These are phyloP conservation scores for Penicillium hordei DNA, from an alignment of 2,329 filamentous ascomycete species.

Conservation along the genomic window DNA sequence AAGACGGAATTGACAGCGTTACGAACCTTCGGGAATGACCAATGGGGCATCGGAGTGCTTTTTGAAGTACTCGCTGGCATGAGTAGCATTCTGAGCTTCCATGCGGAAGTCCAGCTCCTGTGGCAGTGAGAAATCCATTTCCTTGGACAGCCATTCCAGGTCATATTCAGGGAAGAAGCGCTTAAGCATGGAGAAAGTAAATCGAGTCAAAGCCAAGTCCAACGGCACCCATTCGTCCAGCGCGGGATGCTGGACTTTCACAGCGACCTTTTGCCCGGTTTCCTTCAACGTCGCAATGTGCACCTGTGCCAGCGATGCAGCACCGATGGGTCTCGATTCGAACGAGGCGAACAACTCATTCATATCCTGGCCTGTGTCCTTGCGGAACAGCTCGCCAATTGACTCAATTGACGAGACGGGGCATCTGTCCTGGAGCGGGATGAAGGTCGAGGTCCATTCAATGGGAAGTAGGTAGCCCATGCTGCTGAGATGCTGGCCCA, in stretches of 20 bases:
- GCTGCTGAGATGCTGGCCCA: slow-evolving; percentile 92
- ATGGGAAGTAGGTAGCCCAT: slow-evolving; percentile 90
- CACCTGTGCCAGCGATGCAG: slow-evolving; percentile 91
- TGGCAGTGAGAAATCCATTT: slow-evolving; percentile 88
- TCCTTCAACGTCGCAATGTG: slow-evolving; percentile 82
- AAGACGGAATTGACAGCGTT: background rate
- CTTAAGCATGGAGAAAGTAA: slow-evolving; percentile 87
- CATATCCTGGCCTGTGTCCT: slow-evolving; percentile 76
- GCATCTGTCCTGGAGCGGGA: slow-evolving; percentile 93
- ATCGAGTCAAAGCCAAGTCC: slow-evolving; percentile 80
- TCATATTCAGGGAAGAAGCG: slow-evolving; percentile 97
- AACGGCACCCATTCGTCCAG: slow-evolving; percentile 87
- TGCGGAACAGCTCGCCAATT: slow-evolving; percentile 79
- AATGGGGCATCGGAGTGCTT: slow-evolving; percentile 73
- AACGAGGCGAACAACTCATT: slow-evolving; percentile 87
- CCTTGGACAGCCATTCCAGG: slow-evolving; percentile 88
- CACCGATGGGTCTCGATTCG: slow-evolving; percentile 75
- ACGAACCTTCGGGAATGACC: slow-evolving; percentile 69
- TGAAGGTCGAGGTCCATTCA: slow-evolving; percentile 95
- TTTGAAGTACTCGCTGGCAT: slow-evolving; percentile 78
- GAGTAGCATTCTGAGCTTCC: slow-evolving; percentile 80
- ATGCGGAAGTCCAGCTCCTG: slow-evolving; percentile 86
- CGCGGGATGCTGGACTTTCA: slow-evolving; percentile 92
- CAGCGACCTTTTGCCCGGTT: slow-evolving; percentile 81
- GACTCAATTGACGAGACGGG: slow-evolving; percentile 87